These are phyloP conservation scores for Sesbania bispinosa DNA, from an alignment of 306 rosid species.

Conservation along the genomic window DNA sequence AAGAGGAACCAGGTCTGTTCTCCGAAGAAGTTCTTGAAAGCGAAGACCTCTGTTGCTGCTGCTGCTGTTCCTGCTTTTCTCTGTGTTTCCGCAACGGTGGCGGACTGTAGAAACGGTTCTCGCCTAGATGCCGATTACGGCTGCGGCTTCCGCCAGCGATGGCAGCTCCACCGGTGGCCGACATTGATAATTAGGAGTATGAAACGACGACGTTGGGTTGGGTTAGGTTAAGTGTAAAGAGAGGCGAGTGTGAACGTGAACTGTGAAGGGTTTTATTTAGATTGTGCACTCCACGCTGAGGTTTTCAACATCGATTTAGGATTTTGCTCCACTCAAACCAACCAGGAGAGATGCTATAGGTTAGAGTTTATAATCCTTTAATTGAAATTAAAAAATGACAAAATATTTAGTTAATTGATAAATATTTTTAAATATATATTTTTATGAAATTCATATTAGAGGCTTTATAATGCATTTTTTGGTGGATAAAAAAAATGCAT, in stretches of 20 bases:
- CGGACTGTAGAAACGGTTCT: conserved; percentile 76
- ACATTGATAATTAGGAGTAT: conserved; percentile 43
- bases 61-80: conserved; percentile 40
- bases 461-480: no score
- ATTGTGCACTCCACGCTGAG: conserved; percentile 11
- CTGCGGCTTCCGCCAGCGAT: conserved; percentile 50
- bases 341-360: background rate
- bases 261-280: conserved; percentile 25
- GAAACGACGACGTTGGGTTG: conserved; percentile 34
- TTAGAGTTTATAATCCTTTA: no score
- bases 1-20: conserved; percentile 55
- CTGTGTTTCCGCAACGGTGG: conserved; percentile 71
- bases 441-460: no score
- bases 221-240: conserved; percentile 8
- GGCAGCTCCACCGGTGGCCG: conserved; percentile 64
- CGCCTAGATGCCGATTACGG: conserved; percentile 48
- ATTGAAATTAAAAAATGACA: no score
- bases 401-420: no score
- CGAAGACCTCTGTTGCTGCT: conserved; percentile 22
- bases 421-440: no score
- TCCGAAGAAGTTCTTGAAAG: conserved; percentile 43
- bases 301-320: background rate
- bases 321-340: background rate
- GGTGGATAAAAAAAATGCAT: no score
- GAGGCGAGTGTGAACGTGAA: background rate